These are phyloP conservation scores for Nannizzia gypsea DNA, from an alignment of 2,329 filamentous ascomycete species.

Conservation along the genomic window DNA sequence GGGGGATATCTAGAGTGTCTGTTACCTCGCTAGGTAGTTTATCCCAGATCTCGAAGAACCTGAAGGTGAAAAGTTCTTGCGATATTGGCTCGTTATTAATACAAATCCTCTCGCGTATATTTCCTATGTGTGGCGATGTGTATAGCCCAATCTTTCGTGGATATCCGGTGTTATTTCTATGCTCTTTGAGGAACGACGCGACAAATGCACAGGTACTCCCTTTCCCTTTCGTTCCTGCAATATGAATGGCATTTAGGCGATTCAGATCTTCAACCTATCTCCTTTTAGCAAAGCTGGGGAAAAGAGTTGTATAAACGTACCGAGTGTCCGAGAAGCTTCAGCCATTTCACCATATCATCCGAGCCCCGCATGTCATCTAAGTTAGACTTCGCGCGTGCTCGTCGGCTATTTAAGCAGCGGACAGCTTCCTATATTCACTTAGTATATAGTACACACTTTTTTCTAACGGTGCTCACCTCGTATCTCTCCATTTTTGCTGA, in stretches of 20 bases:
- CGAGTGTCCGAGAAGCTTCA: conserved; percentile 4
- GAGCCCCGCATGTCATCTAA: background rate
- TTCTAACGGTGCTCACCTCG: background rate
- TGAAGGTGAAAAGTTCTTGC: conserved; percentile 13
- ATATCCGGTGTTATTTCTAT: conserved; percentile 26
- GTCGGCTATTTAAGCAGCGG: background rate
- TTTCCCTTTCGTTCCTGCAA: conserved; percentile 61
- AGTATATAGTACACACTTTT: background rate
- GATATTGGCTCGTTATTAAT: conserved; percentile 17
- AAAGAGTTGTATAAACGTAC: background rate
- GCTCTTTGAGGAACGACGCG: conserved; percentile 47
- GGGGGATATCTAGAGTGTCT: background rate
- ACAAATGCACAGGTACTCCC: conserved; percentile 56
- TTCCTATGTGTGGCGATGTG: conserved; percentile 49
- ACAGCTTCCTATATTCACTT: background rate
- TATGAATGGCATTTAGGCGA: conserved; percentile 51
- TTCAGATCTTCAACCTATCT: conserved; percentile 38
- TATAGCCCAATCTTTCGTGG: conserved; percentile 46
- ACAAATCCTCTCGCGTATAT: conserved; percentile 19
- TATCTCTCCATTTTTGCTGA: background rate
- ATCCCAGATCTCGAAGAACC: conserved; percentile 19
- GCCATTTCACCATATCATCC: conserved; percentile 5
- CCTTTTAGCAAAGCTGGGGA: background rate
- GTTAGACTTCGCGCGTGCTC: background rate
- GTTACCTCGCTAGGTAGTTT: conserved; percentile 21